These are phyloP conservation scores for Colletotrichum incanum DNA, from an alignment of 2,329 filamentous ascomycete species.

Conservation along the genomic window DNA sequence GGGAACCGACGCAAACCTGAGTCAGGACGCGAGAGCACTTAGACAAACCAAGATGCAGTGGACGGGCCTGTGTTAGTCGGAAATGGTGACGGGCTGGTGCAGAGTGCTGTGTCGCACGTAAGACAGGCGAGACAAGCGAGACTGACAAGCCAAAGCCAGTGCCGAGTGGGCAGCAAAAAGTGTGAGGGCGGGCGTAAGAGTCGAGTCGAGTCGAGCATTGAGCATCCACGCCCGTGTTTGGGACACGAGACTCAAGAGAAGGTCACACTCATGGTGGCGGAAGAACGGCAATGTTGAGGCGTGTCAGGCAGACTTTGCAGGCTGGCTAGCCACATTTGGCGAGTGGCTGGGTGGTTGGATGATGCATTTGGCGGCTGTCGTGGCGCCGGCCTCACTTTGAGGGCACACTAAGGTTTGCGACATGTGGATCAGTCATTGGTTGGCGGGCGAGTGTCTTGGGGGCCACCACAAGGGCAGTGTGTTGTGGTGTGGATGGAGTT, in stretches of 20 bases:
- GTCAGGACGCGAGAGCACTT: slow-evolving; percentile 9
- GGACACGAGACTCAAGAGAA: background rate
- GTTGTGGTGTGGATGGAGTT: too few species aligned
- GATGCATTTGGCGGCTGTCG: slow-evolving; percentile 1
- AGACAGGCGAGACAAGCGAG: background rate
- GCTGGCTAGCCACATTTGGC: background rate
- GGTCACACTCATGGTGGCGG: background rate
- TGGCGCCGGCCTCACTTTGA: background rate
- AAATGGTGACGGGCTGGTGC: background rate
- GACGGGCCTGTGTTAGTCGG: background rate
- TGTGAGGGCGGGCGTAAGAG: background rate
- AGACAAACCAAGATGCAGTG: background rate
- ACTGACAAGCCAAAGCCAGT: slow-evolving; percentile 2
- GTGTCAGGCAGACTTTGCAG: background rate
- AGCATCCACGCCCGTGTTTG: background rate
- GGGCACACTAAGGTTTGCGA: background rate
- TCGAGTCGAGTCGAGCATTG: background rate
- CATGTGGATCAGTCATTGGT: background rate
- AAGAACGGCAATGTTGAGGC: slow-evolving; percentile 7
- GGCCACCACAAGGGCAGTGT: background rate
- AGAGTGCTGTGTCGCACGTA: background rate
- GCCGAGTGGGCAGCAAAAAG: background rate
- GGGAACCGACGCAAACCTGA: slow-evolving; percentile 8
- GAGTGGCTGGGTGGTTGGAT: slow-evolving; percentile 5
- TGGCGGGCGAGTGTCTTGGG: background rate